These are phyloP conservation scores for Aristolochia contorta DNA, from an alignment of 164 flowering plant species.

Conservation along the genomic window DNA sequence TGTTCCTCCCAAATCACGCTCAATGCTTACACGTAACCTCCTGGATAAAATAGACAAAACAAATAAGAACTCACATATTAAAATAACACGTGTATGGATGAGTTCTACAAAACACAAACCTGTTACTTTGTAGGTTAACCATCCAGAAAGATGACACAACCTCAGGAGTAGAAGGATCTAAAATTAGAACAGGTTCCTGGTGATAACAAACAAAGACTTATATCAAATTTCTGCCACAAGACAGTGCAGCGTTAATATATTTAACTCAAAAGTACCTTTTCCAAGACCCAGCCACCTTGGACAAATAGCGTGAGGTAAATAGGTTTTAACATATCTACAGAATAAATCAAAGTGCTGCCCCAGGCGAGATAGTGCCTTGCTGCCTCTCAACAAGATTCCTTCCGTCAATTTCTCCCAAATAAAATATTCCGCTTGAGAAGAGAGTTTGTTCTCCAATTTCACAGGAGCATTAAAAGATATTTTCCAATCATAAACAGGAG, in stretches of 20 bases:
- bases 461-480: constrained; percentile 80
- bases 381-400: constrained; percentile 54
- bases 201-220: not conserved
- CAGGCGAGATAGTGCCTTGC: constrained; percentile 58
- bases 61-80: not conserved
- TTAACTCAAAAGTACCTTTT: constrained; percentile 46
- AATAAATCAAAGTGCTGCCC: constrained; percentile 58
- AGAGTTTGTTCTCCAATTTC: constrained; percentile 88
- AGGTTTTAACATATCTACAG: constrained; percentile 71
- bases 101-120: constrained; percentile 31
- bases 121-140: constrained; percentile 64
- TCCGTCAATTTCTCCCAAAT: constrained; percentile 78
- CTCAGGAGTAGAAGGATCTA: constrained; percentile 50
- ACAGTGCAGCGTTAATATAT: not conserved
- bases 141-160: constrained; percentile 89
- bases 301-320: constrained; percentile 60
- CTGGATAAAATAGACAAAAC: constrained; percentile 25
- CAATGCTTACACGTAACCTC: constrained; percentile 89
- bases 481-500: constrained; percentile 96
- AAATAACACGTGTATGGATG: not conserved
- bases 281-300: constrained; percentile 90
- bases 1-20: constrained; percentile 79
- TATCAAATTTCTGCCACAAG: not conserved
- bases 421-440: constrained; percentile 76
- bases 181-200: constrained; percentile 73